Evolutionary conservation across 768 basidiomycete genomes (phyloP), one percentile per base, ranked within the genome.

Genomic region (Trametes villosa): DNA sequence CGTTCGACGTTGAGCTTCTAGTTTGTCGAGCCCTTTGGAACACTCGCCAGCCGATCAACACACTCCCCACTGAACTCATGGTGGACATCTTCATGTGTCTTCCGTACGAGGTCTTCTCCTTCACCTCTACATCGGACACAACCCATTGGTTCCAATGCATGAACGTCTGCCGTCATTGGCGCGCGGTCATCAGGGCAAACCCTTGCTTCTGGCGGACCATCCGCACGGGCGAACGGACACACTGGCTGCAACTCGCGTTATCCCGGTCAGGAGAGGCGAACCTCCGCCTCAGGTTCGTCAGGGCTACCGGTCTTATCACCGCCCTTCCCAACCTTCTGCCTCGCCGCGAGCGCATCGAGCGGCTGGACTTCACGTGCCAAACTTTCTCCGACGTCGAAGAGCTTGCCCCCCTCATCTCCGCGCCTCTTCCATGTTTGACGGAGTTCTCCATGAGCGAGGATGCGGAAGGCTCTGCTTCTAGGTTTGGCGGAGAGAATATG

Each of bases 151-250:
- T 4, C 40, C 26, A 20, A 3, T 9, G 24, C 17, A 44, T 30
- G 41, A 29, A 18, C n/a, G 53, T 54, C 27, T 54, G 53, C 26
- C 40, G 40, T 2, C 53, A 45, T 22, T 54, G 53, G 53, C 42
- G 41, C 29, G 30, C 17, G 15, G 17, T 33, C 17, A 33, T 54
- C 20, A 9, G 11, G 3, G 18, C 29, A 17, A 20, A 24, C 9
- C n/a, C 42, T 3, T 12, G 30, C 12, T 54, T 54, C 30, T 54
- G 53, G 53, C 53, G n/a, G n/a, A 26, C 27, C 9, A 42, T 42
- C 9, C 2, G 9, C 41, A 33, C 20, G 4, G 24, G 53, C 18
- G 12, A 11, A 17, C 27, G 29, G 3, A 20, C 40, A 18, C 17
- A 31, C 2, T 54, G 53, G 53, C 42, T 54, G 9, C 17, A 33